A percentile compares a stretch with the other conserved stretches of the same genome.
Evolutionary conservation across 2,329 filamentous ascomycete species (phyloP).

Genomic region (Alternaria brassicae): DNA sequence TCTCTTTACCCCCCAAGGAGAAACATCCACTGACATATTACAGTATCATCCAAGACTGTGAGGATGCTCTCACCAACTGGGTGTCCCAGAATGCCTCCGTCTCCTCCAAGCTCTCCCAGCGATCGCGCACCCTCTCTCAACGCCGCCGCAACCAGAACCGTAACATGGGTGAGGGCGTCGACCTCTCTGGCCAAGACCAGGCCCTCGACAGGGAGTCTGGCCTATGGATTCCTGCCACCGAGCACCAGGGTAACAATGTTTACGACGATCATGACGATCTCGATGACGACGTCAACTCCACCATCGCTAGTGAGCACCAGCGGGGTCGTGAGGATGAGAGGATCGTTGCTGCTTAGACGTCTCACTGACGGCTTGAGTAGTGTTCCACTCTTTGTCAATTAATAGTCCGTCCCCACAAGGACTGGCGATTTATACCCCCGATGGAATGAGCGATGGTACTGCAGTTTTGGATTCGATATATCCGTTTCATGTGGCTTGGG

Average conservation of each 20-base stretch:
- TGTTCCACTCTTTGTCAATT: conserved; percentile 29
- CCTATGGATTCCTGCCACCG: conserved; percentile 78
- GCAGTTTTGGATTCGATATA: conserved; percentile 9
- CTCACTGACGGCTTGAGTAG: conserved; percentile 29
- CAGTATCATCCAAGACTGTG: conserved; percentile 97
- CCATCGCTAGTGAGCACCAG: conserved; percentile 49
- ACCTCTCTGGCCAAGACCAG: conserved; percentile 82
- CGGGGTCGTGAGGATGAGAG: conserved; percentile 59
- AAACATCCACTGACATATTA: conserved; percentile 24
- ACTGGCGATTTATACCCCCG: conserved; percentile 47
- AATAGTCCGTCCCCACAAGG: conserved; percentile 31
- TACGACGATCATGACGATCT: conserved; percentile 70
- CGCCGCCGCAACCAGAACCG: conserved; percentile 72
- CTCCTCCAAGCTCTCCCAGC: conserved; percentile 82
- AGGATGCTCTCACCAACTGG: conserved; percentile 97
- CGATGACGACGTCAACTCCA: conserved; percentile 61
- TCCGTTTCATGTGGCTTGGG: conserved; percentile 14
- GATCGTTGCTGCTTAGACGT: conserved; percentile 39
- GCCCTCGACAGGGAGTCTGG: conserved; percentile 80
- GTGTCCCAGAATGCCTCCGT: conserved; percentile 89
- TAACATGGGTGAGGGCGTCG: conserved; percentile 74
- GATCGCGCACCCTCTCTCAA: conserved; percentile 86
- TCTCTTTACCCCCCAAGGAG: not conserved
- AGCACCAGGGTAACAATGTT: conserved; percentile 68
- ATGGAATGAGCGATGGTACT: conserved; percentile 29